Conservation (phyloP, 139 green algal genomes). For the Deuterostichococcus epilithicus region DNA sequence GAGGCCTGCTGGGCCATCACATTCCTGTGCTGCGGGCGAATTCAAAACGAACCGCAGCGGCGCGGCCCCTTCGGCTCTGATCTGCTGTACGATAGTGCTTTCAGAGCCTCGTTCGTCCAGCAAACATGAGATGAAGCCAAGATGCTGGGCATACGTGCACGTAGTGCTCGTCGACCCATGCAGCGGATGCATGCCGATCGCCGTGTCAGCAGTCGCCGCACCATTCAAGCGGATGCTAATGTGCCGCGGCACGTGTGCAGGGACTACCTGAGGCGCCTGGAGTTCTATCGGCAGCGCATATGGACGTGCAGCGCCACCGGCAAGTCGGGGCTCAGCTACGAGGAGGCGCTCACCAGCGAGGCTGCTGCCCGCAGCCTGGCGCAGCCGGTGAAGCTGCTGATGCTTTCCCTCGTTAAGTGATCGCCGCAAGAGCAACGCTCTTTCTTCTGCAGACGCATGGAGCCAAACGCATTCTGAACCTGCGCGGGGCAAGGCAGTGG, state of each 20-base stretch:
- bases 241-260: slow-evolving; percentile 12
- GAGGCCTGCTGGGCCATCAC: too few relatives aligned
- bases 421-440: neutral
- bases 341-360: slow-evolving; percentile 55
- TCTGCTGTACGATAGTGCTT: too few relatives aligned
- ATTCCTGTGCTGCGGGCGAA: too few relatives aligned
- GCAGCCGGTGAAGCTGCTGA: slow-evolving; percentile 9
- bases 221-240: neutral
- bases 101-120: too few relatives aligned
- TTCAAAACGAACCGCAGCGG: too few relatives aligned
- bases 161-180: neutral
- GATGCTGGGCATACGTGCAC: neutral
- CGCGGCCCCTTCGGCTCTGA: too few relatives aligned
- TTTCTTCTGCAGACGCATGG: neutral
- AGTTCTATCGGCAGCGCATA: slow-evolving; percentile 44
- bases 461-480: too few relatives aligned
- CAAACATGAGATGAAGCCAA: slow-evolving; percentile 1
- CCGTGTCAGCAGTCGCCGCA: neutral
- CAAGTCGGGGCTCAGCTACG: slow-evolving; percentile 56
- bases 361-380: slow-evolving; percentile 11
- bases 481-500: neutral
- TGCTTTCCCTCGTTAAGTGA: neutral
- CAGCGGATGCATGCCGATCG: neutral
- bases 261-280: slow-evolving; percentile 35
- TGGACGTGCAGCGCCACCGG: slow-evolving; percentile 61